These are phyloP conservation scores for Phoma sp. DNA, from an alignment of 2,329 filamentous ascomycete species.

Conservation along the genomic window DNA sequence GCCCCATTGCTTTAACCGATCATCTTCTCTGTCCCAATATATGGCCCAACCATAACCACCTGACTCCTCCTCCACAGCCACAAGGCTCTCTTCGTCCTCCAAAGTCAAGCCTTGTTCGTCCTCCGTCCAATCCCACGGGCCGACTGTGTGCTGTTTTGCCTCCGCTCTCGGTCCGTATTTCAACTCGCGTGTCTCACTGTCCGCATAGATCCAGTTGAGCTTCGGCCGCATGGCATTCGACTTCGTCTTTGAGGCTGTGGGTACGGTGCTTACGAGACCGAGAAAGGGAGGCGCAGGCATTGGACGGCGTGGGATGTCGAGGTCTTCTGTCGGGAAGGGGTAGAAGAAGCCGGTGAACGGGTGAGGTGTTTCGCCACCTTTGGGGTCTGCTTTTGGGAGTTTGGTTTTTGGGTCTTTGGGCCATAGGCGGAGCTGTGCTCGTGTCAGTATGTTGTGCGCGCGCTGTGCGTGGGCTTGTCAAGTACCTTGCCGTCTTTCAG, in stretches of 20 bases:
- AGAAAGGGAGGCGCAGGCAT: conserved; percentile 48
- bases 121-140: conserved; percentile 81
- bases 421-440: conserved; percentile 40
- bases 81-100: conserved; percentile 61
- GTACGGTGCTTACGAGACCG: conserved; percentile 58
- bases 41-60: conserved; percentile 58
- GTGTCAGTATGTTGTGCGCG: neutral
- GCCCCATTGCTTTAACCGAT: conserved; percentile 49
- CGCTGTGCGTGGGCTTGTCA: no score
- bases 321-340: conserved; percentile 53
- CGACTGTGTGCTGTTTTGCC: conserved; percentile 73
- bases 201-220: conserved; percentile 72
- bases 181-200: conserved; percentile 64
- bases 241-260: conserved; percentile 41
- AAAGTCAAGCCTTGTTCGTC: conserved; percentile 61
- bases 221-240: conserved; percentile 48
- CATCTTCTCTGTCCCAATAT: conserved; percentile 57
- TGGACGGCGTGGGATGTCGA: conserved; percentile 47
- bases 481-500: conserved; percentile 54
- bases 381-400: conserved; percentile 31
- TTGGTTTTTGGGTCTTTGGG: conserved; percentile 44
- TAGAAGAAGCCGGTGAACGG: conserved; percentile 59
- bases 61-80: conserved; percentile 61
- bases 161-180: conserved; percentile 73
- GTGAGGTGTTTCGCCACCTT: conserved; percentile 44